Percentiles rank a stretch among this genome's conserved stretches.
phyloP scores from a whole-genome alignment of 2,329 filamentous ascomycete genomes.

The Rhytidhysteron rufulum region DNA sequence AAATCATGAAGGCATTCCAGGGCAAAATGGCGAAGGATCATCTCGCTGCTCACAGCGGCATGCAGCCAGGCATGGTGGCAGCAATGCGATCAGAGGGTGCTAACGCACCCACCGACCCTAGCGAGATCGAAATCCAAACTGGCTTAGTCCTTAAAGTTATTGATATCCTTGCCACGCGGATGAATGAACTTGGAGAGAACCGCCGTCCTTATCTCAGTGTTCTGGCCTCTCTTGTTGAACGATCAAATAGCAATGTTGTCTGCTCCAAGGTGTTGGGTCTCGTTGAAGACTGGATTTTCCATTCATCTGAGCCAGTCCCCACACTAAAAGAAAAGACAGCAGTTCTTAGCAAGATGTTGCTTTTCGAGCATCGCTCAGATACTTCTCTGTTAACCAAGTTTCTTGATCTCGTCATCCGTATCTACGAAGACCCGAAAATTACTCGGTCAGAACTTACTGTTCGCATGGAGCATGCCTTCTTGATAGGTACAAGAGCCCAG shows the following conservation, averaged over 20 bases:
- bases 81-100: conserved; percentile 51
- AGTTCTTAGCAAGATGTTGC: conserved; percentile 97
- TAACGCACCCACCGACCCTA: conserved; percentile 62
- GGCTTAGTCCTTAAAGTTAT: conserved; percentile 92
- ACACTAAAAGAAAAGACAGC: conserved; percentile 99
- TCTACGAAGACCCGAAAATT: conserved; percentile 97
- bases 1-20: conserved; percentile 90
- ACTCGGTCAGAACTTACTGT: conserved; percentile 93
- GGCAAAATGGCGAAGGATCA: conserved; percentile 91
- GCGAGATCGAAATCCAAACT: conserved; percentile 85
- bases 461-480: conserved; percentile 94
- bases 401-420: conserved; percentile 90
- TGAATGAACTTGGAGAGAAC: conserved; percentile 89
- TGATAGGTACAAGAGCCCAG: conserved; percentile 88
- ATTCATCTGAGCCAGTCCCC: conserved; percentile 89
- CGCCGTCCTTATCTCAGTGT: conserved; percentile 92
- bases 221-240: conserved; percentile 89
- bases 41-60: conserved; percentile 60
- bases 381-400: conserved; percentile 87
- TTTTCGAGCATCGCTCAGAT: conserved; percentile 83
- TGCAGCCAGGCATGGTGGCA: conserved; percentile 20
- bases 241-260: conserved; percentile 79
- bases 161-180: conserved; percentile 84
- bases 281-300: conserved; percentile 95
- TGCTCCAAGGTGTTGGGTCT: conserved; percentile 92